Base-by-base conservation (phyloP, 2,329 filamentous ascomycete genomes). In the Trichoderma guizhouense region DNA sequence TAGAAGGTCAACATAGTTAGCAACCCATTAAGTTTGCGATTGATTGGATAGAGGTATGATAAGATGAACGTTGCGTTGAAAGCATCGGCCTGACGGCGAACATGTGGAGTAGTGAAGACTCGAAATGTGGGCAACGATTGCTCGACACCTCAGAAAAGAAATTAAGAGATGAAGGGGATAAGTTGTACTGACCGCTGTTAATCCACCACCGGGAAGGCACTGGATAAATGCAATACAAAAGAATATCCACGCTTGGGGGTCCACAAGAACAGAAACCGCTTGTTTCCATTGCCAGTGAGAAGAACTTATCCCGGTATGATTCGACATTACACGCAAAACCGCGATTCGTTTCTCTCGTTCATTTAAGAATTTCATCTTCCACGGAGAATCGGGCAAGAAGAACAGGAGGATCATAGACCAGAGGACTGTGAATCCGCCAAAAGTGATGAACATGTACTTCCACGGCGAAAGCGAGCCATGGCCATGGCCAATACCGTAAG, bases 231-330 rank as follows among this genome's bases (percentile, higher is more conserved):
- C 53, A 15, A 65, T 43, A 3, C 64, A 39, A n/a, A 55, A 72
- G 14, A 71, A 39, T 30, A 74, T 63, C 73, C 73, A 74, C 4
- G 65, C 67, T 32, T 74, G 73, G 2, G 68, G 71, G 39, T 74
- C 72, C 5, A 15, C 60, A n/a, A 63, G 32, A 28, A 51, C 39
- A 11, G 36, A 64, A 1, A 32, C 8, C 18, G 60, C 60, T 30
- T 63, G 60, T 28, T 63, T 63, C 60, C 60, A 63, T 28, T 64
- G 24, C 61, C 61, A 47, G 18, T 64, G 39, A 24, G 60, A 63
- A 21, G 43, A 51, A 5, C 43, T 51, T 11, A 51, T 51, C 4
- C 43, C 43, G n/a, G 43, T 51, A 51, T 51, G 43, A 51, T 51
- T 51, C 9, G 43, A 51, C 43, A 51, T 51, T 51, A 51, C 43